phyloP scores from a whole-genome alignment of 352 stramenopile genomes.

The Globisporangium megalacanthum region DNA sequence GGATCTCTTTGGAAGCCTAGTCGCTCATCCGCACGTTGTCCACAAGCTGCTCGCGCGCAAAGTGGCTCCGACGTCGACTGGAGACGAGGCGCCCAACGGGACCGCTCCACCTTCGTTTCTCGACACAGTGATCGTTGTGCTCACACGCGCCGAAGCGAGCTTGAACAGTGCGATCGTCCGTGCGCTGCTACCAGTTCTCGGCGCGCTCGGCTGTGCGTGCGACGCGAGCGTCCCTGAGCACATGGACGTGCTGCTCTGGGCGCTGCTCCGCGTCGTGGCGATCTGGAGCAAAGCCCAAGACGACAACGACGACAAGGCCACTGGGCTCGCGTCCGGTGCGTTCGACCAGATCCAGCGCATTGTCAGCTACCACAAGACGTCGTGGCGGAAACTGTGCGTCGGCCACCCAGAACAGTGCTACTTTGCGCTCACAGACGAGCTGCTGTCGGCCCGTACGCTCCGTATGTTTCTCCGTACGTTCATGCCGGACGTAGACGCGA shows the following conservation, averaged over 20 bases:
- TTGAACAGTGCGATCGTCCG: constrained; percentile 17
- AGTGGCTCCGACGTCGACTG: neutral
- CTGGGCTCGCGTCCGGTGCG: constrained; percentile 20
- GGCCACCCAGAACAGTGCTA: constrained; percentile 55
- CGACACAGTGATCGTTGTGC: constrained; percentile 26
- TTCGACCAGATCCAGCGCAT: constrained; percentile 53
- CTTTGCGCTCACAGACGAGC: constrained; percentile 45
- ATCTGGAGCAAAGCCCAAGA: constrained; percentile 41
- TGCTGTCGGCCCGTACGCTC: constrained; percentile 34
- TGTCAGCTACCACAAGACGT: constrained; percentile 29
- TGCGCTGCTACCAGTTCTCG: constrained; percentile 23
- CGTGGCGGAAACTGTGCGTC: constrained; percentile 49
- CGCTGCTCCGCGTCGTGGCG: constrained; percentile 41
- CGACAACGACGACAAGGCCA: constrained; percentile 14
- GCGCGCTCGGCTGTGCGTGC: constrained; percentile 38
- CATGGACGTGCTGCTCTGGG: constrained; percentile 40
- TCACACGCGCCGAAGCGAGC: constrained; percentile 28
- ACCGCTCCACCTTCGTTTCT: constrained; percentile 18
- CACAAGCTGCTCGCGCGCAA: constrained; percentile 34
- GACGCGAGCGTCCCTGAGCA: constrained; percentile 22
- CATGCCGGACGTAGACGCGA: constrained; percentile 35
- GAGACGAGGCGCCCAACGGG: neutral
- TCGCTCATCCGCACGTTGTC: constrained; percentile 3
- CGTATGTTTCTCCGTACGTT: constrained; percentile 54
- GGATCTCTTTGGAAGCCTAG: constrained; percentile 8